A percentile compares a stretch with the other conserved stretches of the same genome.
These are phyloP conservation scores for Penicillium robsamsonii DNA, from an alignment of 495 filamentous ascomycete genomes.

Conservation along the genomic window DNA sequence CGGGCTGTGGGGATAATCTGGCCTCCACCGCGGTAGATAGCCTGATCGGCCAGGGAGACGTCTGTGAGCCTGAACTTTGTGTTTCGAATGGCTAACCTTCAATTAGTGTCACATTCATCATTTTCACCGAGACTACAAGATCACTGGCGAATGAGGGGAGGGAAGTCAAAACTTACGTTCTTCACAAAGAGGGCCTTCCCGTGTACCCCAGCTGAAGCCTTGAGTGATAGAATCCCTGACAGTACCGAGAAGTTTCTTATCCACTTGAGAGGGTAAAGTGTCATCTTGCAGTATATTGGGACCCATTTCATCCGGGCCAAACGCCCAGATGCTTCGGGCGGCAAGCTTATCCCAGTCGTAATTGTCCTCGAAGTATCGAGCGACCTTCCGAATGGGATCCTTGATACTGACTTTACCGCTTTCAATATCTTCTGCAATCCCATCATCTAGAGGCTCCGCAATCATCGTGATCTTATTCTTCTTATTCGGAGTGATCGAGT, in stretches of 20 bases:
- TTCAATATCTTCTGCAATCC: slow-evolving; percentile 95
- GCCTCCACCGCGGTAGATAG: slow-evolving; percentile 90
- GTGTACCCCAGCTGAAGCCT: slow-evolving; percentile 92
- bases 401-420: slow-evolving; percentile 85
- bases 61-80: slow-evolving; percentile 94
- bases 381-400: slow-evolving; percentile 88
- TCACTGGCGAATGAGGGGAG: background rate
- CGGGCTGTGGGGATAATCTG: slow-evolving; percentile 96
- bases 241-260: slow-evolving; percentile 82
- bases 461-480: slow-evolving; percentile 99
- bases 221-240: slow-evolving; percentile 90
- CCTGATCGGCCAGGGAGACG: slow-evolving; percentile 77
- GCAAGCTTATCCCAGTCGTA: slow-evolving; percentile 97
- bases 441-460: slow-evolving; percentile 89
- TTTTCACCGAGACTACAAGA: slow-evolving; percentile 1
- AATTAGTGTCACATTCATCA: slow-evolving; percentile 18
- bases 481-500: slow-evolving; percentile 96
- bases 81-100: slow-evolving; percentile 78
- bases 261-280: slow-evolving; percentile 83
- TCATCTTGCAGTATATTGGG: slow-evolving; percentile 98
- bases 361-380: slow-evolving; percentile 95
- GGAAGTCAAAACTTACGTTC: slow-evolving; percentile 69
- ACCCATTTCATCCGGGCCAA: slow-evolving; percentile 91
- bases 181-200: slow-evolving; percentile 96
- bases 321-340: slow-evolving; percentile 95